Percentiles rank a stretch among this genome's conserved stretches.
phyloP scores from a whole-genome alignment of 257 asterid genomes.

The Leptodermis oblonga region DNA sequence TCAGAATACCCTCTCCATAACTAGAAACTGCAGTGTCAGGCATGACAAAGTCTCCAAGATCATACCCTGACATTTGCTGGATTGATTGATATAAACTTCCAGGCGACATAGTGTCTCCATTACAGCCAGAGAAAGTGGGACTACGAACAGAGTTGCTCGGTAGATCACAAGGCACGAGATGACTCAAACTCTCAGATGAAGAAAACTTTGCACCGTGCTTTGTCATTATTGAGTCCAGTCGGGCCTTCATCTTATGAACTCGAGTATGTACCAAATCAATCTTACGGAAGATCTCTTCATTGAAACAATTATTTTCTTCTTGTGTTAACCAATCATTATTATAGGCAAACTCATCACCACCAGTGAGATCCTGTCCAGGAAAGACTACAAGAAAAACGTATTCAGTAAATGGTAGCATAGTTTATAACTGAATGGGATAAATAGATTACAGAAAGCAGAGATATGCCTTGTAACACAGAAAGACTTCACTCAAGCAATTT shows the following conservation, averaged over 20 bases:
- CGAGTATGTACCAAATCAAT: conserved; percentile 59
- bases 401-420: conserved; percentile 7
- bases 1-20: conserved; percentile 52
- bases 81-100: conserved; percentile 42
- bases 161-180: conserved; percentile 51
- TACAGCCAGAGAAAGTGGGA: conserved; percentile 72
- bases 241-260: conserved; percentile 64
- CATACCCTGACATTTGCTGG: conserved; percentile 45
- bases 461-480: not conserved
- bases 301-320: conserved; percentile 35
- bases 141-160: conserved; percentile 58
- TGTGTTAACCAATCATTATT: conserved; percentile 41
- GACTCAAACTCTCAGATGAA: conserved; percentile 83
- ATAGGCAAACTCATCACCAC: conserved; percentile 47
- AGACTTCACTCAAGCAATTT: no score
- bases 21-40: conserved; percentile 54
- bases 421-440: not conserved
- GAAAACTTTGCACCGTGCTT: conserved; percentile 67
- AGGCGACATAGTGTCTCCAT: conserved; percentile 50
- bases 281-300: conserved; percentile 64
- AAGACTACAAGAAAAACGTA: conserved; percentile 17
- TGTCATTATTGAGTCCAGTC: conserved; percentile 50
- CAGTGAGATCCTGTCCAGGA: conserved; percentile 40
- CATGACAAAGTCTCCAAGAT: conserved; percentile 51
- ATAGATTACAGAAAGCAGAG: not conserved